phyloP scores from a whole-genome alignment of 2,329 filamentous ascomycete genomes.

The Helotiales sp. region DNA sequence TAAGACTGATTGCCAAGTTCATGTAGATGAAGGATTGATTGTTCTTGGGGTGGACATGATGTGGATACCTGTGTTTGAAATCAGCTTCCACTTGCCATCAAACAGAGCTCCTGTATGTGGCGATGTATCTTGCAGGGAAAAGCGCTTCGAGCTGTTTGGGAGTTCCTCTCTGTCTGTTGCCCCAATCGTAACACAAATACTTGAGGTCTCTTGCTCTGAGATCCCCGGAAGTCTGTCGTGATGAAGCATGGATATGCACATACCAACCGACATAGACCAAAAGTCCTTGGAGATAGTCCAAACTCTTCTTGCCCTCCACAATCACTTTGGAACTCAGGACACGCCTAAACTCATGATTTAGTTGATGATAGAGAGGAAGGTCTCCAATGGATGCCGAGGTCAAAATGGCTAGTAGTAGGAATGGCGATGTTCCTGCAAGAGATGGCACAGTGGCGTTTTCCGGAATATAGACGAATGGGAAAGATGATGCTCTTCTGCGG shows the following conservation, averaged over 20 bases:
- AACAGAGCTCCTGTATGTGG: too few species aligned
- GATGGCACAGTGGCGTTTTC: slow-evolving; percentile 25
- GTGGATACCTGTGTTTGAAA: slow-evolving; percentile 27
- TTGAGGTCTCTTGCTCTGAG: too few species aligned
- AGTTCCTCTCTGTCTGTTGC: too few species aligned
- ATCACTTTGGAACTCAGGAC: slow-evolving; percentile 40
- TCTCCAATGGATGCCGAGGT: slow-evolving; percentile 27
- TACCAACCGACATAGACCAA: slow-evolving; percentile 61
- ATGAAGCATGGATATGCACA: too few species aligned
- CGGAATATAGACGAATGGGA: slow-evolving; percentile 31
- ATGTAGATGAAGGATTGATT: slow-evolving; percentile 34
- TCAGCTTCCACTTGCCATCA: not conserved
- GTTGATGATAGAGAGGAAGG: slow-evolving; percentile 27
- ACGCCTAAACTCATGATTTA: slow-evolving; percentile 32
- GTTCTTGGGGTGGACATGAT: slow-evolving; percentile 31
- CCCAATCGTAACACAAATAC: too few species aligned
- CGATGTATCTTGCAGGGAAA: too few species aligned
- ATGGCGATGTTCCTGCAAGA: slow-evolving; percentile 29
- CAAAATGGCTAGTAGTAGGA: slow-evolving; percentile 32
- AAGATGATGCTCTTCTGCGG: slow-evolving; percentile 20
- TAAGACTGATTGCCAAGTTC: slow-evolving; percentile 35
- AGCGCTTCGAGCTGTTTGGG: too few species aligned
- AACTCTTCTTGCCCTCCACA: slow-evolving; percentile 54
- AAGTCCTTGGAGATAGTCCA: slow-evolving; percentile 59
- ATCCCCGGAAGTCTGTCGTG: too few species aligned